Percentiles rank a stretch among this genome's conserved stretches.
phyloP scores from a whole-genome alignment of 768 basidiomycete genomes.

The Suillus brevipes region DNA sequence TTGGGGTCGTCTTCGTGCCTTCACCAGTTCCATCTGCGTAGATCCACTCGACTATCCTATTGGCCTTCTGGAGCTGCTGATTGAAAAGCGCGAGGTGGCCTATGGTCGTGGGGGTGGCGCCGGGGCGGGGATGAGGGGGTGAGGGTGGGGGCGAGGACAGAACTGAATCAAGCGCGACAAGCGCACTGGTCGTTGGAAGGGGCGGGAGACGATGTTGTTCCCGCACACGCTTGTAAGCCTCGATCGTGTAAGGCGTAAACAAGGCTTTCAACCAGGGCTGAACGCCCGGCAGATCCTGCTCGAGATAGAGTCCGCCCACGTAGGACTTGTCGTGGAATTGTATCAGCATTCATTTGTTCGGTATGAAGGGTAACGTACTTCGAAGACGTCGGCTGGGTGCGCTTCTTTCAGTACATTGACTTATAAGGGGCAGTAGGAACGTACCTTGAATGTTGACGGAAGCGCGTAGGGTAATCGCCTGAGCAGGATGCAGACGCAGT shows the following conservation, averaged over 20 bases:
- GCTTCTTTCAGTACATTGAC: neutral
- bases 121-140: constrained; percentile 11
- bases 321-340: constrained; percentile 53
- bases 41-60: constrained; percentile 66
- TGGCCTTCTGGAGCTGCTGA: constrained; percentile 64
- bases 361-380: constrained; percentile 42
- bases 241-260: constrained; percentile 59
- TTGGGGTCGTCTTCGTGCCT: constrained; percentile 65
- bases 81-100: constrained; percentile 84
- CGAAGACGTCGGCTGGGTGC: constrained; percentile 70
- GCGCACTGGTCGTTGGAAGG: constrained; percentile 25
- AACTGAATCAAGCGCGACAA: constrained; percentile 4
- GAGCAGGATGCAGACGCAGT: constrained; percentile 68
- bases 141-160: constrained; percentile 12
- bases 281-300: constrained; percentile 61
- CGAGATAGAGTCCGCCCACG: constrained; percentile 74
- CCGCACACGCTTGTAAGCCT: constrained; percentile 65
- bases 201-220: constrained; percentile 66
- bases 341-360: constrained; percentile 8
- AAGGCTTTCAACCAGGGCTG: constrained; percentile 61
- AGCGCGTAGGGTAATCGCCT: constrained; percentile 67
- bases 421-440: constrained; percentile 11
- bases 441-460: constrained; percentile 74
- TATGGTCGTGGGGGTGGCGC: constrained; percentile 30
- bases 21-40: constrained; percentile 51